Evolutionary conservation across 2,329 filamentous ascomycete species (phyloP).

Genomic region (Dothistroma septosporum): DNA sequence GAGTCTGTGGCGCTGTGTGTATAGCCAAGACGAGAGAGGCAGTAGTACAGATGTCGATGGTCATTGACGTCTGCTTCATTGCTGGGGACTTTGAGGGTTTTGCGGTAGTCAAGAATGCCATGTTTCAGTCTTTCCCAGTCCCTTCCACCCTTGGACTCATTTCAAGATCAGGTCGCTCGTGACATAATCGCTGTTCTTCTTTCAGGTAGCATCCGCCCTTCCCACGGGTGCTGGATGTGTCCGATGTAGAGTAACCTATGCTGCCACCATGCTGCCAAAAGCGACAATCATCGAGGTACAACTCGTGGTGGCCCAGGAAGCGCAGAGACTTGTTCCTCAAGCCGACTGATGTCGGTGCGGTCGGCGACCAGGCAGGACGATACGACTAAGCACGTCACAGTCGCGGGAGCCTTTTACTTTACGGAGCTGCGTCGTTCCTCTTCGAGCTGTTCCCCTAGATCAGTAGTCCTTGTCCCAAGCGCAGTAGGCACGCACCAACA

Average conservation of each 20-base stretch:
- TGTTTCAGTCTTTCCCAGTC: background rate
- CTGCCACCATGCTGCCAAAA: constrained; percentile 20
- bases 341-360: constrained; percentile 37
- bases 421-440: constrained; percentile 33
- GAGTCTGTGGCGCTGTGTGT: background rate
- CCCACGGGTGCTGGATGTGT: constrained; percentile 37
- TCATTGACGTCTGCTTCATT: background rate
- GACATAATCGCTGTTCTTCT: constrained; percentile 21
- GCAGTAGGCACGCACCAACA: too few species aligned
- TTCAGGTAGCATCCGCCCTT: constrained; percentile 35
- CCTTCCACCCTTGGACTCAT: background rate
- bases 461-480: background rate
- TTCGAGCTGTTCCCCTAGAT: constrained; percentile 24
- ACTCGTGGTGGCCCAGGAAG: constrained; percentile 23
- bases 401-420: constrained; percentile 38
- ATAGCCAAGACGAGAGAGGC: background rate
- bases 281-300: constrained; percentile 35
- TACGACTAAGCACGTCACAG: constrained; percentile 45
- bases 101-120: background rate
- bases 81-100: background rate
- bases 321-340: constrained; percentile 39
- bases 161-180: constrained; percentile 28
- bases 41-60: background rate
- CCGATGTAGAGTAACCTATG: constrained; percentile 37
- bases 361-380: constrained; percentile 34